Conservation (phyloP, 192 early-diverging fungal species). For the Chytriomyces sp. region DNA sequence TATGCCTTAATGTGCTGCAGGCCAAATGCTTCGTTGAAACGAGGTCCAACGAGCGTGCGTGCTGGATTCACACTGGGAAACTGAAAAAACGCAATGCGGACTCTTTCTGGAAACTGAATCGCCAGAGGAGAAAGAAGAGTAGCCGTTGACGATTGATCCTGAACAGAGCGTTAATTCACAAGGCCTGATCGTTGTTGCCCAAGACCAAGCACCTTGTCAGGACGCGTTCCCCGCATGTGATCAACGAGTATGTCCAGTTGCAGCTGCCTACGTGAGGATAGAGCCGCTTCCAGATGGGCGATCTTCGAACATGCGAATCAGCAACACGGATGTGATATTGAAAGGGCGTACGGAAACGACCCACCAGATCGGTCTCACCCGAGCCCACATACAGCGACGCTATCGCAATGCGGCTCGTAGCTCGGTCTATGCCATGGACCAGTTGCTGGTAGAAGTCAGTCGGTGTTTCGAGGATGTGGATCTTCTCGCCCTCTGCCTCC, state of each 20-base stretch:
- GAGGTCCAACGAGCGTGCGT: slow-evolving; percentile 48
- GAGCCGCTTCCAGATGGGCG: slow-evolving; percentile 61
- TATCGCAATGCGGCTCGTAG: slow-evolving; percentile 76
- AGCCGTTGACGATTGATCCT: slow-evolving; percentile 66
- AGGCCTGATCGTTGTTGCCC: too few species aligned
- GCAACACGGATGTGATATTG: too few species aligned
- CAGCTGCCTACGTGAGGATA: slow-evolving; percentile 55
- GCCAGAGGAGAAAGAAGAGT: slow-evolving; percentile 68
- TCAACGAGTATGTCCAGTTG: slow-evolving; percentile 84
- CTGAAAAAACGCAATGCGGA: slow-evolving; percentile 81
- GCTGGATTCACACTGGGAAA: slow-evolving; percentile 73
- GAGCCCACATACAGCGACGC: slow-evolving; percentile 91
- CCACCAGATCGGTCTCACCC: slow-evolving; percentile 77
- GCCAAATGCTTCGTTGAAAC: slow-evolving; percentile 93
- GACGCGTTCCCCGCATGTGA: slow-evolving; percentile 78
- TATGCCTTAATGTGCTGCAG: slow-evolving; percentile 95
- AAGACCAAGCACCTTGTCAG: too few species aligned
- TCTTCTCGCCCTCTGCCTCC: slow-evolving; percentile 15
- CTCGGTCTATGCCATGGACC: slow-evolving; percentile 69
- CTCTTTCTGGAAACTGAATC: slow-evolving; percentile 66
- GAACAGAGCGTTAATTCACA: slow-evolving; percentile 38
- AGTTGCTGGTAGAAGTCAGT: slow-evolving; percentile 54
- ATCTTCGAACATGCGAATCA: too few species aligned
- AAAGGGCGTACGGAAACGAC: background rate
- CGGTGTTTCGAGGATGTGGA: slow-evolving; percentile 59